Evolutionary conservation across 768 basidiomycete genomes (phyloP).

Genomic region (Lyophyllum atratum): DNA sequence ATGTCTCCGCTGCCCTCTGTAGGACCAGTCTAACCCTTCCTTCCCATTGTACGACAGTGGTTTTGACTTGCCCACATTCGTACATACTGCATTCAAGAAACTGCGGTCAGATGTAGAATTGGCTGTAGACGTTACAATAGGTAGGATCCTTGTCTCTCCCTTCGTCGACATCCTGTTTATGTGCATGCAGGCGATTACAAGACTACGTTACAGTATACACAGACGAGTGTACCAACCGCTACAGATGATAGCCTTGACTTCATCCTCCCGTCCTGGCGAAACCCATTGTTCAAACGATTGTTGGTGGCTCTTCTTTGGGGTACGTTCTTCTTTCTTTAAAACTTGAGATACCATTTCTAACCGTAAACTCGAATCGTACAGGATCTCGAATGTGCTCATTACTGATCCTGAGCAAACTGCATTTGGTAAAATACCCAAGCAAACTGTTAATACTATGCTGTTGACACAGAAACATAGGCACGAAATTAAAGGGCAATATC

Average conservation of each 20-base stretch:
- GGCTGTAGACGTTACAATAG: constrained; percentile 56
- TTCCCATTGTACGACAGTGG: constrained; percentile 38
- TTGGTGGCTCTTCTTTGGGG: constrained; percentile 58
- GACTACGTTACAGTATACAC: constrained; percentile 64
- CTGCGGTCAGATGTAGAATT: constrained; percentile 63
- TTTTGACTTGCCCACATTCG: constrained; percentile 63
- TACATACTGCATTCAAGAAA: constrained; percentile 66
- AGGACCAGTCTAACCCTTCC: not conserved
- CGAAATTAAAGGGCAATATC: constrained; percentile 61
- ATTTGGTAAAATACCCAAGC: constrained; percentile 45
- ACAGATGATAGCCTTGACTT: constrained; percentile 65
- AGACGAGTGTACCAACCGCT: constrained; percentile 51
- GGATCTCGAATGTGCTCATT: constrained; percentile 64
- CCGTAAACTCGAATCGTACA: constrained; percentile 19
- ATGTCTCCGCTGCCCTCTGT: constrained; percentile 16
- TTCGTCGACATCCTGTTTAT: not conserved
- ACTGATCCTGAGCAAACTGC: constrained; percentile 54
- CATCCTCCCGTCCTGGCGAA: constrained; percentile 71
- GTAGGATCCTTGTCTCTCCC: constrained; percentile 26
- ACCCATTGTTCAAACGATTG: constrained; percentile 75
- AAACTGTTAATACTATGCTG: not conserved
- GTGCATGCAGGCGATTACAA: constrained; percentile 54
- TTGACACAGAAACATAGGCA: constrained; percentile 31
- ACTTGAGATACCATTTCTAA: not conserved
- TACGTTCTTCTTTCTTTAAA: constrained; percentile 22